Evolutionary conservation across 1,284 basidiomycete species (phyloP), one percentile per base, ranked within the genome.

Genomic region (Spongispora temasekensis): DNA sequence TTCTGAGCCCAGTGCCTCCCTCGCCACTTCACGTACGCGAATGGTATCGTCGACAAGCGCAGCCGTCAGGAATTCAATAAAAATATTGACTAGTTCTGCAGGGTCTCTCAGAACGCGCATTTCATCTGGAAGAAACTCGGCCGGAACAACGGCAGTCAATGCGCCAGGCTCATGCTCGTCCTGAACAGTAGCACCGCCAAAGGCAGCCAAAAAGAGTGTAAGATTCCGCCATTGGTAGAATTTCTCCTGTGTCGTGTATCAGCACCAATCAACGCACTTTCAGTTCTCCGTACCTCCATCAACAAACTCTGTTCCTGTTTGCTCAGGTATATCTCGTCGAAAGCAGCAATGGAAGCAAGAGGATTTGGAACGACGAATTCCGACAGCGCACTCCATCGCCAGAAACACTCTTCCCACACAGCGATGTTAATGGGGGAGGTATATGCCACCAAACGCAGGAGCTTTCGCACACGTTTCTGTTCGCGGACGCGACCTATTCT

Each of bases 191-290:
- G 87, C 81, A 3, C 89, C 88, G 40, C 90, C 88, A 28, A 91
- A 84, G 1, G 92, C 85, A 19, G 91, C 87, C 46, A 97, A 77
- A 74, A 93, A 93, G 30, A 94, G 79, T 0, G 92, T 90, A 25
- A 94, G 79, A 72, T 97, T 95, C 70, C 94, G 90, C 95, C 95
- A 97, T 66, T 94, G 87, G 44, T 83, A 84, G 46, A 88, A 85
- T 63, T 88, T 83, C 21, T 94, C 92, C 88, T 93, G 67, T 12
- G 61, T 54, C 62, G 50, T 50, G 57, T 42, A 50, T 71, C 27
- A 65, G 60, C 62, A 61, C 25, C 27, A 42, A 23, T 52, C 10
- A 31, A n/a, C 19, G 25, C 5, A 9, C 53, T 48, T 27, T 28
- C 12, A 55, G 53, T 23, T 15, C 19, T 59, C 32, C 65, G 40